Conservation (phyloP, 140 eudicot genomes). For the Anethum foeniculum region DNA sequence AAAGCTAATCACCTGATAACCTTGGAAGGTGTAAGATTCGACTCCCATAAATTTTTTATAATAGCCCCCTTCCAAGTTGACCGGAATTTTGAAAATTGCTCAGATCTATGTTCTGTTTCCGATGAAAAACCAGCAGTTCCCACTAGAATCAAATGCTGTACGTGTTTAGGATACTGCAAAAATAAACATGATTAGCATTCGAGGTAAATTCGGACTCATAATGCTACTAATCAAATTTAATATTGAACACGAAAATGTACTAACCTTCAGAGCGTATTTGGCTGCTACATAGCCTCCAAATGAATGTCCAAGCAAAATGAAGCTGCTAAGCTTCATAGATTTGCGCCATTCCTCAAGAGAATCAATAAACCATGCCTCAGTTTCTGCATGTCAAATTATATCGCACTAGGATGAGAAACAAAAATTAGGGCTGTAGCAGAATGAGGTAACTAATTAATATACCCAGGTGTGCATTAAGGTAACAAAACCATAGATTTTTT, state of each 20-base stretch:
- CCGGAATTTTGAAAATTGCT: slow-evolving; percentile 54
- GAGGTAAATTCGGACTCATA: slow-evolving; percentile 7
- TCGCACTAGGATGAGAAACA: neutral
- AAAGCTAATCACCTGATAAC: slow-evolving; percentile 47
- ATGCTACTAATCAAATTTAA: neutral
- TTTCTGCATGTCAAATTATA: slow-evolving; percentile 42
- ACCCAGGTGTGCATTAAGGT: neutral
- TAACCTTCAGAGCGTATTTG: slow-evolving; percentile 81
- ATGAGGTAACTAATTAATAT: neutral
- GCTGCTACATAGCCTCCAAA: slow-evolving; percentile 97
- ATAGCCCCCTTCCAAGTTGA: slow-evolving; percentile 93
- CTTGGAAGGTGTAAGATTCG: slow-evolving; percentile 89
- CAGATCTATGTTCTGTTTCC: slow-evolving; percentile 58
- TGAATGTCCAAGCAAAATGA: slow-evolving; percentile 88
- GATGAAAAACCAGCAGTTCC: slow-evolving; percentile 86
- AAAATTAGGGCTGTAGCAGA: neutral
- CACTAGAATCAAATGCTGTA: slow-evolving; percentile 78
- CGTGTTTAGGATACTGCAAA: slow-evolving; percentile 76
- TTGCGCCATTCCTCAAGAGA: slow-evolving; percentile 96
- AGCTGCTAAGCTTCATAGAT: slow-evolving; percentile 66
- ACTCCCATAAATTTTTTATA: slow-evolving; percentile 80
- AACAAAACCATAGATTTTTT: neutral
- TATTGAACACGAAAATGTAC: slow-evolving; percentile 8
- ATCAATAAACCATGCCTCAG: slow-evolving; percentile 96
- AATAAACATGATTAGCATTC: neutral